Evolutionary conservation across 169 alveolate species (phyloP), one percentile per base, ranked within the genome.

Genomic region (Cryptosporidium muris): DNA sequence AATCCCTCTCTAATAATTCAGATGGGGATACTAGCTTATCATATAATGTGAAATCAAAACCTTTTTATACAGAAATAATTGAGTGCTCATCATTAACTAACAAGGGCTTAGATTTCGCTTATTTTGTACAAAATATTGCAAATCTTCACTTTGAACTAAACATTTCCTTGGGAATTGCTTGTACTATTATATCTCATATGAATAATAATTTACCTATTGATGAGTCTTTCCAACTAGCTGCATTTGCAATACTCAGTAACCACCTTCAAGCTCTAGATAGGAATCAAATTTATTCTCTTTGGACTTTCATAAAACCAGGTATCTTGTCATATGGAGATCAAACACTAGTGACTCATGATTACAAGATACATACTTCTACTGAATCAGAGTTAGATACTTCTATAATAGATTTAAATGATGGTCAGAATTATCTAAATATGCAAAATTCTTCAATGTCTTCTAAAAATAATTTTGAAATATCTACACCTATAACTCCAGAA

Each of bases 81-180:
- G 85, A 74, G 43, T 74, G 85, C 60, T 42, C 74, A n/a, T 5
- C 5, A 25, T 58, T 74, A 36, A 74, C 85, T 2, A 51, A 74
- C 34, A 74, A 62, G 48, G 85, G 85, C 12, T 58, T 74, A 37
- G 85, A 74, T 43, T 45, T 74, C 51, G 85, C 85, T 7, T 36
- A 58, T 12, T 74, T 43, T 25, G 43, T 68, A 14, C 58, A 45
- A 42, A 63, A 74, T 7, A 9, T 74, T 11, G 43, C 47, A 16
- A 36, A 2, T 40, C 36, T 42, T 2, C n/a, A 74, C 42, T 74
- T 74, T 16, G 48, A 74, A 43, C 54, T 58, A 25, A 48, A 45
- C 1, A 42, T 74, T 38, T 14, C 56, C 25, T 25, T 45, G 40
- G 34, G 63, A 42, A 34, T 74, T 40, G 43, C 65, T 58, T 74